Conservation (phyloP, 257 asterid species). For the Thymus mandschuricus region DNA sequence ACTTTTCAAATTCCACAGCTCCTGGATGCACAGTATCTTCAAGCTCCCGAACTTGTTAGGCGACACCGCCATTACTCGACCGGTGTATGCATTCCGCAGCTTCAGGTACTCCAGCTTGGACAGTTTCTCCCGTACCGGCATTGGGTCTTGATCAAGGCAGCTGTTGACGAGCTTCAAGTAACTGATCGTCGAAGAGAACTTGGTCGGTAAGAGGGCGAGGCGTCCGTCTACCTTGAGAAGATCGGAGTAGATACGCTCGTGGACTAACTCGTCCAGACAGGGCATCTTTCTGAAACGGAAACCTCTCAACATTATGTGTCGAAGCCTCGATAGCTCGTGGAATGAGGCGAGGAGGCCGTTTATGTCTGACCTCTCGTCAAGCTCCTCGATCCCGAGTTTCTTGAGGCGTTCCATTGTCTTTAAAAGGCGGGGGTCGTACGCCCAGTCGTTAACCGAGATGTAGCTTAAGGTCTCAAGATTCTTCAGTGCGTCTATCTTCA, state of each 20-base stretch:
- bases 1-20: neutral
- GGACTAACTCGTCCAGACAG: no score
- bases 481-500: no score
- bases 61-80: constrained; percentile 8
- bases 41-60: constrained; percentile 14
- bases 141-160: neutral
- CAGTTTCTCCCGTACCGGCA: constrained; percentile 16
- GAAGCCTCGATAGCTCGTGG: no score
- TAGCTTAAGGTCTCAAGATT: no score
- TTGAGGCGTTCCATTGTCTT: neutral
- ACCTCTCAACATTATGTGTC: no score
- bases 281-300: no score
- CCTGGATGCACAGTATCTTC: neutral
- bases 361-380: neutral
- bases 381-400: neutral
- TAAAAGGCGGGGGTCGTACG: no score
- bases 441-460: no score
- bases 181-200: no score
- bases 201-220: no score
- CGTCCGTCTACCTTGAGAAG: no score
- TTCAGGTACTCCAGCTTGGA: constrained; percentile 6
- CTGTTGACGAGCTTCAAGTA: neutral
- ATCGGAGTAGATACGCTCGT: no score
- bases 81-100: neutral
- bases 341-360: neutral